phyloP scores from a whole-genome alignment of 805 yeast species.

The Kluyveromyces nonfermentans region DNA sequence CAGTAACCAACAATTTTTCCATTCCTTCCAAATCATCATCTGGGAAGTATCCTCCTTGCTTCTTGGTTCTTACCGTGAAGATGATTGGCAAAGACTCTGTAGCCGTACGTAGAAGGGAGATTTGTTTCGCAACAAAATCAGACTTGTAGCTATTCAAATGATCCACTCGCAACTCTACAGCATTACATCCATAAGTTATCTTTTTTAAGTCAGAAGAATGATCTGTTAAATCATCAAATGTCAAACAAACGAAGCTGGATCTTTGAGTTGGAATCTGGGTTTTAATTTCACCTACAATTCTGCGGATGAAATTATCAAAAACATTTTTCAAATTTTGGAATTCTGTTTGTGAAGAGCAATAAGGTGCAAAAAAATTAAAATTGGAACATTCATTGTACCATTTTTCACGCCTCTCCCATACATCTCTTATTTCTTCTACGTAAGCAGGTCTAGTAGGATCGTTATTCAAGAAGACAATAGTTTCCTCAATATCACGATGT shows the following conservation, averaged over 20 bases:
- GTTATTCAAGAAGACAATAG: slow-evolving; percentile 58
- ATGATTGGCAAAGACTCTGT: slow-evolving; percentile 63
- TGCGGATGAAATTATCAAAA: slow-evolving; percentile 47
- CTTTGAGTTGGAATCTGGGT: slow-evolving; percentile 30
- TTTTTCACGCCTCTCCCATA: slow-evolving; percentile 73
- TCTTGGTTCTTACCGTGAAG: slow-evolving; percentile 64
- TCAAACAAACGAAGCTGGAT: slow-evolving; percentile 66
- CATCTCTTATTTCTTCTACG: slow-evolving; percentile 65
- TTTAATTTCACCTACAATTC: slow-evolving; percentile 47
- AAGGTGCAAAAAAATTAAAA: slow-evolving; percentile 66
- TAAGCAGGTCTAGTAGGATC: slow-evolving; percentile 89
- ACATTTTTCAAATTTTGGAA: slow-evolving; percentile 48
- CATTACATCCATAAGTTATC: slow-evolving; percentile 61
- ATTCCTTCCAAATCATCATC: slow-evolving; percentile 43
- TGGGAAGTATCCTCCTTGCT: slow-evolving; percentile 79
- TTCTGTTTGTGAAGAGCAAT: slow-evolving; percentile 47
- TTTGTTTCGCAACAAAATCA: slow-evolving; percentile 61
- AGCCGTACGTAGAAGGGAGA: slow-evolving; percentile 56
- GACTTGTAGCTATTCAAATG: slow-evolving; percentile 41
- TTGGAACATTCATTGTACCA: slow-evolving; percentile 79
- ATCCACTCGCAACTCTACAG: slow-evolving; percentile 80
- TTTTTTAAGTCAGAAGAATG: slow-evolving; percentile 39
- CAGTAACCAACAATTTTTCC: slow-evolving; percentile 45
- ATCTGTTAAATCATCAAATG: slow-evolving; percentile 49
- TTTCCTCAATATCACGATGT: slow-evolving; percentile 78